phyloP scores from a whole-genome alignment of 768 basidiomycete species.

The Suillus placidus region DNA sequence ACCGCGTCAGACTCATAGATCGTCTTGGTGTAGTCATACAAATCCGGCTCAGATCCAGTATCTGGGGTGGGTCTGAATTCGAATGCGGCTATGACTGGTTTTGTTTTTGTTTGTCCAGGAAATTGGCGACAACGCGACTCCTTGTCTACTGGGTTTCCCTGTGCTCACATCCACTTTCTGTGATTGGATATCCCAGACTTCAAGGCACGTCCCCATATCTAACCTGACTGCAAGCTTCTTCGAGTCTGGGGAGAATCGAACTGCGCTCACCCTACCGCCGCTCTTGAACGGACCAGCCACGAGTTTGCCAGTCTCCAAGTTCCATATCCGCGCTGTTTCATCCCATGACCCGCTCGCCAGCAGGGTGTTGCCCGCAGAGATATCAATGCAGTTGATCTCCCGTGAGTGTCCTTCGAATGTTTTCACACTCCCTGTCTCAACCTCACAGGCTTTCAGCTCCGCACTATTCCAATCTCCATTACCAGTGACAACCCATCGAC shows the following conservation, averaged over 20 bases:
- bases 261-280: no score
- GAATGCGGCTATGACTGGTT: neutral
- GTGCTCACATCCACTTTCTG: neutral
- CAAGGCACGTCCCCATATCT: neutral
- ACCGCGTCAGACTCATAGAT: neutral
- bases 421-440: neutral
- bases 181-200: neutral
- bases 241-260: neutral
- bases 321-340: neutral
- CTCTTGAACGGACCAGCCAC: neutral
- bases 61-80: no score
- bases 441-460: neutral
- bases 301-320: neutral
- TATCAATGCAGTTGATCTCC: neutral
- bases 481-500: neutral
- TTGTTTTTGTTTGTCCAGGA: neutral
- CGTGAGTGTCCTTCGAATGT: neutral
- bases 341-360: neutral
- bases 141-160: neutral
- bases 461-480: no score
- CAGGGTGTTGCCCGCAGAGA: neutral
- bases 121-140: no score
- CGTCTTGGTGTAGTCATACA: rapidly evolving
- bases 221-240: neutral
- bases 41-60: no score